Base-by-base conservation (phyloP, 306 rosid species). In the Cucumis hystrix region DNA sequence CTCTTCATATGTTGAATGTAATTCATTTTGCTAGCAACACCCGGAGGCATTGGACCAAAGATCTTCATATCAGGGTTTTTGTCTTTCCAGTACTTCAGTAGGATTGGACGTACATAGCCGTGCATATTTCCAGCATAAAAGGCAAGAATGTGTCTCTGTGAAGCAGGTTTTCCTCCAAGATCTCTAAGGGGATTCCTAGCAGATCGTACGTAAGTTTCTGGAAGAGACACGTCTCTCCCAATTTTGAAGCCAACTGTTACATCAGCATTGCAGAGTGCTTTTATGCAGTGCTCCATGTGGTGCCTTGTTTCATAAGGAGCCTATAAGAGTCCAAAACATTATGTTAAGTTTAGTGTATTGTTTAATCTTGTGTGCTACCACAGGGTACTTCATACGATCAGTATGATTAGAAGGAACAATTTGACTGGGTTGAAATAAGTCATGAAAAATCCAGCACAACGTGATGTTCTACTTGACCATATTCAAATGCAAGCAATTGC, bases 221-320 rank as follows among this genome's bases (percentile, higher is more conserved):
- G 96, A 78, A 92, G 93, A 57, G 98, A 90, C 78, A 94, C 90
- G 2, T 94, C 98, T 78, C 96, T 83, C 73, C 95, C 98, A 52
- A 92, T 89, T 80, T 91, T 92, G 84, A 92, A 94, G 82, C 95
- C 98, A 56, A 75, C 82, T 23, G 95, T 94, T 49, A 91, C 96
- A 85, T 94, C 96, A 37, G 97, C 91, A 83, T 90, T 94, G 87
- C 98, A 94, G 55, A 94, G 91, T 58, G 96, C 97, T 83, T 92
- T 94, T 75, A 92, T 86, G 88, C 96, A 92, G 85, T 81, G 89
- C 78, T 94, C 98, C 98, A 94, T 91, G 63, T 94, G 98, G 88
- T 91, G 98, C 87, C 97, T 91, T 74, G 96, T 90, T 83, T 91
- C 97, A 23, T 94, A 94, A 33, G 98, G 96, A 81, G 98, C 97